phyloP scores from a whole-genome alignment of 2,329 filamentous ascomycete genomes.

The Sphaerulina populicola region DNA sequence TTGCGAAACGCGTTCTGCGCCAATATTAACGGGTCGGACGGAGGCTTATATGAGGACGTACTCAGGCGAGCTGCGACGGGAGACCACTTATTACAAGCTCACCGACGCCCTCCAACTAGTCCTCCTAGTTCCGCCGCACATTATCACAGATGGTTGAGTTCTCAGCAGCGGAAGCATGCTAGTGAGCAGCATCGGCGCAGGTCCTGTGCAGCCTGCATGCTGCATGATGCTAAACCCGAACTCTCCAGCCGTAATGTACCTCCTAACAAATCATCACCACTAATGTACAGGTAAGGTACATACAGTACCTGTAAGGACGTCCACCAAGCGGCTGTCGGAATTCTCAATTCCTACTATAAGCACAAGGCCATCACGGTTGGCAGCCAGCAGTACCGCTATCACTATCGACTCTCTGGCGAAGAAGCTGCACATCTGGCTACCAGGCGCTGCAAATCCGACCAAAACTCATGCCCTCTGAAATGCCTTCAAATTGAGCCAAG shows the following conservation, averaged over 20 bases:
- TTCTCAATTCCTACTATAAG: no score
- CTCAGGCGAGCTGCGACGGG: constrained; percentile 4
- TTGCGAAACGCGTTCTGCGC: not conserved
- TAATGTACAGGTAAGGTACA: no score
- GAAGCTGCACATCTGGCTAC: no score
- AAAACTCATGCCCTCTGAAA: no score
- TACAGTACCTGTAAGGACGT: no score
- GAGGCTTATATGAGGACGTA: not conserved
- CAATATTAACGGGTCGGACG: not conserved
- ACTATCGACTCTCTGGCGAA: no score
- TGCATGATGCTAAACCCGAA: not conserved
- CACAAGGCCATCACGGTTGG: no score
- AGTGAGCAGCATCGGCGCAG: constrained; percentile 1
- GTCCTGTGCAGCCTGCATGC: constrained; percentile 2
- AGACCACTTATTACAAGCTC: not conserved
- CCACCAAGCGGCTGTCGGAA: no score
- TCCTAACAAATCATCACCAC: not conserved
- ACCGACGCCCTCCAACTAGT: constrained; percentile 9
- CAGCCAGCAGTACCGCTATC: no score
- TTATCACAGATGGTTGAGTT: constrained; percentile 6
- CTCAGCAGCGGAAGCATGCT: constrained; percentile 1
- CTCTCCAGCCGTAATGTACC: not conserved
- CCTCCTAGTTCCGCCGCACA: constrained; percentile 5
- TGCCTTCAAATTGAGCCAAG: no score
- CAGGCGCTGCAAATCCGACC: no score